Conservation (phyloP, 164 flowering plant species). For the Kingdonia uniflora region DNA sequence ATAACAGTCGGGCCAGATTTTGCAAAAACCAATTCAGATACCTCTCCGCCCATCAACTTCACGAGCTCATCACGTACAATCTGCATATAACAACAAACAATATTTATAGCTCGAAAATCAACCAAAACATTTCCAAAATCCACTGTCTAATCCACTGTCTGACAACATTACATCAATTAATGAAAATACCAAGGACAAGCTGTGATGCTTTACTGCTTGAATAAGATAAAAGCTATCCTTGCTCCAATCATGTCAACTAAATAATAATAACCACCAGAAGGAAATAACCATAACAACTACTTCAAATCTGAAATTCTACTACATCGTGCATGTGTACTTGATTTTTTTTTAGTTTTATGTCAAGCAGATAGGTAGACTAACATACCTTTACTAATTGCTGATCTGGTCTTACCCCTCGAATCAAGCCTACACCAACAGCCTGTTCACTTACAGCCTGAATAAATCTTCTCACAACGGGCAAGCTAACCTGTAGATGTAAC, state of each 20-base stretch:
- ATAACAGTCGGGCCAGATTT: constrained; percentile 83
- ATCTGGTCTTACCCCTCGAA: constrained; percentile 88
- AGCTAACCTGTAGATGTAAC: constrained; percentile 55
- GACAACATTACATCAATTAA: no score
- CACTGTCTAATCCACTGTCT: not conserved
- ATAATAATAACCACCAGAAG: no score
- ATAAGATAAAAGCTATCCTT: no score
- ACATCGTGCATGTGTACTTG: no score
- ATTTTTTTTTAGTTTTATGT: no score
- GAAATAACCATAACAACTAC: no score
- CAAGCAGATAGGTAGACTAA: not conserved
- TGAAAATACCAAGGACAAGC: no score
- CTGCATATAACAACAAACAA: constrained; percentile 22
- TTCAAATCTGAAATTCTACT: no score
- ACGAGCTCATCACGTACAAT: constrained; percentile 87
- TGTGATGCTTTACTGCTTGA: no score
- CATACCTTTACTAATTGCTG: constrained; percentile 92
- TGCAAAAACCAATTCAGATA: constrained; percentile 78
- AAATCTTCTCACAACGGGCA: constrained; percentile 94
- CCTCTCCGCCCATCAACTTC: constrained; percentile 97
- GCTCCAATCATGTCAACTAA: no score
- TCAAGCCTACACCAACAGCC: constrained; percentile 86
- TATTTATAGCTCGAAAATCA: not conserved
- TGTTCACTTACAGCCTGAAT: constrained; percentile 82
- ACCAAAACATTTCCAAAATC: not conserved